A percentile compares a stretch with the other conserved stretches of the same genome.
Evolutionary conservation across 2,329 filamentous ascomycete genomes (phyloP).

Genomic region (Nemania sp.): DNA sequence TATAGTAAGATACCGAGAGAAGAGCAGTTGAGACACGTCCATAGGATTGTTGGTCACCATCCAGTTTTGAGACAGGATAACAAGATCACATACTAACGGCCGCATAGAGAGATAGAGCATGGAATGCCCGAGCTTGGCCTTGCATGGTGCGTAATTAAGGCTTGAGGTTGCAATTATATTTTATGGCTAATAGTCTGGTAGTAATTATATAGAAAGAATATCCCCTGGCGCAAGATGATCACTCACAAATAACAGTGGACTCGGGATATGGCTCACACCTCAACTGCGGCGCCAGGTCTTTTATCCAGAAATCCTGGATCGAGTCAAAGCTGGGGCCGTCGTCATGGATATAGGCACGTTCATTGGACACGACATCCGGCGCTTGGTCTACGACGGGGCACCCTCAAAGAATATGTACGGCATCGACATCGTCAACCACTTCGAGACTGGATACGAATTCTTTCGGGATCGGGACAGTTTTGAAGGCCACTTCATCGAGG

Average conservation of each 20-base stretch:
- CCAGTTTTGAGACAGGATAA: background rate
- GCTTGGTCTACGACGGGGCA: slow-evolving; percentile 42
- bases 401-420: slow-evolving; percentile 38
- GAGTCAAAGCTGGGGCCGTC: slow-evolving; percentile 14
- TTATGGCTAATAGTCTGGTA: no score
- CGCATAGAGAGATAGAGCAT: slow-evolving; percentile 22
- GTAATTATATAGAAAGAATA: no score
- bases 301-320: background rate
- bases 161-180: no score
- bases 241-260: no score
- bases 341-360: slow-evolving; percentile 46
- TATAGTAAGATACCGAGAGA: slow-evolving; percentile 9
- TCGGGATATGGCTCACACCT: background rate
- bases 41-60: background rate
- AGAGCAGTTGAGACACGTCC: slow-evolving; percentile 2
- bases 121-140: slow-evolving; percentile 25
- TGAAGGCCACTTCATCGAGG: slow-evolving; percentile 38
- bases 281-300: background rate
- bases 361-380: slow-evolving; percentile 45
- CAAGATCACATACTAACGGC: background rate
- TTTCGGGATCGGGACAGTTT: slow-evolving; percentile 42
- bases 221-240: no score
- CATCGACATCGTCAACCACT: slow-evolving; percentile 40
- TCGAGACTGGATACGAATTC: slow-evolving; percentile 43
- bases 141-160: no score